These are phyloP conservation scores for Piloderma croceum DNA, from an alignment of 768 basidiomycete species.

Conservation along the genomic window DNA sequence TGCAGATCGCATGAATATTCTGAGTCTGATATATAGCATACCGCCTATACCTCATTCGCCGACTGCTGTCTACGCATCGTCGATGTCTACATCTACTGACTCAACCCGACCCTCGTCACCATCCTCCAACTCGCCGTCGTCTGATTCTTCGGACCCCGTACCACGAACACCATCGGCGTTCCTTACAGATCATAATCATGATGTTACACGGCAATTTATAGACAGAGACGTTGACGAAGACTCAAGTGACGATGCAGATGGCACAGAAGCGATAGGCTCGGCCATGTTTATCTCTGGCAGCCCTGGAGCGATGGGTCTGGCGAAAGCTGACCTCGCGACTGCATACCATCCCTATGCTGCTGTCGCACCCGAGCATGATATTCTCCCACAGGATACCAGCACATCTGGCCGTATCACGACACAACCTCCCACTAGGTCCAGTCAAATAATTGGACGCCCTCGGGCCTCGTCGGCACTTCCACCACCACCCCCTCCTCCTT, in stretches of 20 bases:
- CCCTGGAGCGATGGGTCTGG: no score
- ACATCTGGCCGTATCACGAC: no score
- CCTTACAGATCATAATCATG: slow-evolving; percentile 33
- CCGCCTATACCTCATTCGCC: slow-evolving; percentile 68
- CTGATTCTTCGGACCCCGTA: slow-evolving; percentile 41
- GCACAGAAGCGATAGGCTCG: slow-evolving; percentile 39
- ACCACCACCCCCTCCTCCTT: slow-evolving; percentile 61
- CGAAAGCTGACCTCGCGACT: slow-evolving; percentile 26
- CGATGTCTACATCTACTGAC: slow-evolving; percentile 40
- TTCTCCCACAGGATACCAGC: no score
- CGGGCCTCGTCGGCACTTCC: slow-evolving; percentile 54
- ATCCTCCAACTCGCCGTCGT: slow-evolving; percentile 44
- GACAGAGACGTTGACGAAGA: slow-evolving; percentile 6
- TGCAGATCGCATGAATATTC: slow-evolving; percentile 89
- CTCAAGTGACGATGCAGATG: slow-evolving; percentile 24
- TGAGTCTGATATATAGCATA: slow-evolving; percentile 85
- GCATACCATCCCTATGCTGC: slow-evolving; percentile 48
- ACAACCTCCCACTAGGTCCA: no score
- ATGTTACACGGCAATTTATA: slow-evolving; percentile 26
- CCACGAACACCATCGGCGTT: slow-evolving; percentile 24
- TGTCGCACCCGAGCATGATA: no score
- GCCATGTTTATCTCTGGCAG: slow-evolving; percentile 40
- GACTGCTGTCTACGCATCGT: slow-evolving; percentile 39
- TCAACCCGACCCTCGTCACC: slow-evolving; percentile 49
- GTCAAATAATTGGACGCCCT: no score